phyloP scores from a whole-genome alignment of 768 basidiomycete species.

The Suillus bovinus region DNA sequence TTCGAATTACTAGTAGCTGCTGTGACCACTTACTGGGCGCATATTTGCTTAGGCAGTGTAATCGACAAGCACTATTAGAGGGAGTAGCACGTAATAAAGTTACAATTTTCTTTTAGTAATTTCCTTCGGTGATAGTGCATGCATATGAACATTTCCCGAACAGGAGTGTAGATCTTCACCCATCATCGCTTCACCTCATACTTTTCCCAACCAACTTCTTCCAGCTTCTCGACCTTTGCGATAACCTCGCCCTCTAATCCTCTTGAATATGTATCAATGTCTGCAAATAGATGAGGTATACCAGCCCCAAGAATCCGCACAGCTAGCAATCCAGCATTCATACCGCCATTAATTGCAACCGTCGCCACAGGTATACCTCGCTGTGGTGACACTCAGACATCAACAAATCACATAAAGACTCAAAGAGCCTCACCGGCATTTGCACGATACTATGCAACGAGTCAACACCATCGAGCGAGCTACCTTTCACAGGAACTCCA shows the following conservation, averaged over 20 bases:
- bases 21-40: too few relatives aligned
- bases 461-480: slow-evolving; percentile 92
- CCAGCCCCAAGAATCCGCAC: slow-evolving; percentile 84
- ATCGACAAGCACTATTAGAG: too few relatives aligned
- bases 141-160: background rate
- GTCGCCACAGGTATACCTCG: slow-evolving; percentile 97
- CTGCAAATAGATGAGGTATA: slow-evolving; percentile 60
- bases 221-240: slow-evolving; percentile 73
- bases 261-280: slow-evolving; percentile 76
- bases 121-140: background rate
- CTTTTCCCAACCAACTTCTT: slow-evolving; percentile 82
- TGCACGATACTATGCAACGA: slow-evolving; percentile 98
- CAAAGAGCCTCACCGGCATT: slow-evolving; percentile 79
- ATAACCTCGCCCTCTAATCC: slow-evolving; percentile 74
- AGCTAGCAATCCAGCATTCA: slow-evolving; percentile 90
- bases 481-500: slow-evolving; percentile 96
- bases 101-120: background rate
- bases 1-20: too few relatives aligned
- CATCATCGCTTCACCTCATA: slow-evolving; percentile 53
- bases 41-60: too few relatives aligned
- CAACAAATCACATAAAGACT: background rate
- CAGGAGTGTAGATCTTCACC: background rate
- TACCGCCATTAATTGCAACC: slow-evolving; percentile 94
- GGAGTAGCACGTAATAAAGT: too few relatives aligned
- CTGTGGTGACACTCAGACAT: slow-evolving; percentile 39